Base-by-base conservation (phyloP, 371 early-diverging fungal species). In the Neoconidiobolus thromboides region DNA sequence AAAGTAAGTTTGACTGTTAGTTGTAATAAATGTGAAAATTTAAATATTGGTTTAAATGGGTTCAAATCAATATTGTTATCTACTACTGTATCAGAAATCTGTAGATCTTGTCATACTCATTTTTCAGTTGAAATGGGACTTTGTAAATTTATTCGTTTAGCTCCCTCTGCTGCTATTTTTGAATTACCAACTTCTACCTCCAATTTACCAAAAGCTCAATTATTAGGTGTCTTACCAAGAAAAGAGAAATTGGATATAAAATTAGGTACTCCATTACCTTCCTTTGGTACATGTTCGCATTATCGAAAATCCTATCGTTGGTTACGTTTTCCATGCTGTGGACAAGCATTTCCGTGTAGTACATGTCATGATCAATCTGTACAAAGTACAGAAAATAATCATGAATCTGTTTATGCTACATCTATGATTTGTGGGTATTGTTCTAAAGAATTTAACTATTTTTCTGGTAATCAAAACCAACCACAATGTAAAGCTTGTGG, bases 291-390 rank as follows among this genome's bases (percentile, higher is more conserved):
- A 58, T 58, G 63, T 42, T 48, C 26, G 49, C 40, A 56, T 43
- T 43, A 43, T 44, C 26, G n/a, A 3, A 42, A 12, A 14, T 56
- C 57, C 3, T n/a, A 82, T 57, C 79, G 95, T 53, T 96, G 95
- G 95, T 90, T 97, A 71, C 78, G 96, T 12, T 99, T 99, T 71
- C 89, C 93, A 0, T 99, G 63, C 52, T 93, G 93, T 67, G 79
- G 80, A 48, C 78, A 76, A 61, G 69, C 87, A 1, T 95, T 83
- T 71, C 83, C 97, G 0, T 99, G 99, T 68, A 95, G 93, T 72
- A 64, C 76, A 9, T 99, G 99, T 67, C 99, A 99, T 63, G 89
- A 96, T 37, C 2, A 36, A 48, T 5, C 48, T 6, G 2, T 2
- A 57, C 36, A 15, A 42, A 10, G 38, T 7, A 26, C 26, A 26